Evolutionary conservation across 495 filamentous ascomycete genomes (phyloP).

Genomic region (Penicillium nucicola): DNA sequence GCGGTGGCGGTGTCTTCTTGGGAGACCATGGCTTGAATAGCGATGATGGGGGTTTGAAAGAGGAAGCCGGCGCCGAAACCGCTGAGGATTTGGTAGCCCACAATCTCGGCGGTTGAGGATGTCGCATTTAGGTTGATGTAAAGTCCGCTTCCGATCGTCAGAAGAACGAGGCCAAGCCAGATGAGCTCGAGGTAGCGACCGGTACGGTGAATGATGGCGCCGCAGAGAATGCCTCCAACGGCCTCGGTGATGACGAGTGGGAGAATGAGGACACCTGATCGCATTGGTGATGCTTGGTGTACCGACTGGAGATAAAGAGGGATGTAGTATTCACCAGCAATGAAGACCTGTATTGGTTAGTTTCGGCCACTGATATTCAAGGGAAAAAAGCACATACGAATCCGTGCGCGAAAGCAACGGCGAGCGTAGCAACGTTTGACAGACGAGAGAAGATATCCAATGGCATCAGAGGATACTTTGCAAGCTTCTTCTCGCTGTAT

Average conservation of each 20-base stretch:
- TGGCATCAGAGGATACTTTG: conserved; percentile 76
- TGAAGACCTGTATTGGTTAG: conserved; percentile 37
- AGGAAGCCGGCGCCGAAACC: conserved; percentile 51
- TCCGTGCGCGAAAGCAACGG: conserved; percentile 51
- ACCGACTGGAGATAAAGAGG: conserved; percentile 58
- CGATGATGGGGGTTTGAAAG: conserved; percentile 67
- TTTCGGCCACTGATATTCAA: neutral
- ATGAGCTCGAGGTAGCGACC: conserved; percentile 59
- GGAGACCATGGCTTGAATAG: conserved; percentile 68
- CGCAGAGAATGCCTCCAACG: conserved; percentile 43
- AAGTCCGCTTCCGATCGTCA: conserved; percentile 51
- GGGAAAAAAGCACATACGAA: conserved; percentile 37
- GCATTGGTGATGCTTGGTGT: conserved; percentile 45
- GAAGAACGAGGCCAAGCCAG: conserved; percentile 42
- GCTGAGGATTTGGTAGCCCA: conserved; percentile 59
- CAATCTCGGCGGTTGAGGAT: conserved; percentile 40
- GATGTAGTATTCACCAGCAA: conserved; percentile 55
- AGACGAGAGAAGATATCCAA: conserved; percentile 57
- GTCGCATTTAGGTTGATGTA: conserved; percentile 43
- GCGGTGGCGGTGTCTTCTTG: conserved; percentile 72
- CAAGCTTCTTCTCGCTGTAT: conserved; percentile 65
- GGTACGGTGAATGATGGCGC: conserved; percentile 55
- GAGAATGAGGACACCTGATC: conserved; percentile 50
- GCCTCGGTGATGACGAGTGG: conserved; percentile 52
- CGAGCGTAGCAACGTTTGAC: conserved; percentile 57